phyloP scores from a whole-genome alignment of 2,329 filamentous ascomycete genomes.

The Arthrinium phaeospermum region DNA sequence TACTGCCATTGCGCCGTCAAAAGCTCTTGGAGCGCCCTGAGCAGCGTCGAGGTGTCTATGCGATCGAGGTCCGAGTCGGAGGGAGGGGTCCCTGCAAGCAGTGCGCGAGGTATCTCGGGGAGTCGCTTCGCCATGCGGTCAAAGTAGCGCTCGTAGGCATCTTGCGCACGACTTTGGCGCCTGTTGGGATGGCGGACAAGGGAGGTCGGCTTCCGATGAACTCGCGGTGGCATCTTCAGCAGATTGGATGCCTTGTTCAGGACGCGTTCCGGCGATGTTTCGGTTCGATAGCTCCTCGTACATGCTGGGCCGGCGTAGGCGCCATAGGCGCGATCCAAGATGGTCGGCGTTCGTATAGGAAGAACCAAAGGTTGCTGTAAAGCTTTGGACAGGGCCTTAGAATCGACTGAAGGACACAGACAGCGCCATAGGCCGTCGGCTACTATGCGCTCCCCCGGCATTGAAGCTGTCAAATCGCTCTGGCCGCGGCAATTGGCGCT shows the following conservation, averaged over 20 bases:
- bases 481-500: background rate
- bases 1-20: slow-evolving; percentile 45
- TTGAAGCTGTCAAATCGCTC: slow-evolving; percentile 27
- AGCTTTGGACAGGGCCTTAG: slow-evolving; percentile 41
- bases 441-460: slow-evolving; percentile 46
- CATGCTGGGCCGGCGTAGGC: background rate
- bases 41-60: slow-evolving; percentile 46
- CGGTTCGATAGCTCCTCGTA: background rate
- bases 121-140: slow-evolving; percentile 14
- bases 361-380: slow-evolving; percentile 31
- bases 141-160: slow-evolving; percentile 18
- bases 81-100: slow-evolving; percentile 32
- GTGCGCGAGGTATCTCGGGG: slow-evolving; percentile 29
- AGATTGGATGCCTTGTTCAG: background rate
- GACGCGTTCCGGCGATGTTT: too few relatives aligned
- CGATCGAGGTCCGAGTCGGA: slow-evolving; percentile 29
- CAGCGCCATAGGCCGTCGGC: slow-evolving; percentile 69
- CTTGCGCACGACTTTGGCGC: background rate
- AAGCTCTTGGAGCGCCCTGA: slow-evolving; percentile 52
- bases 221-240: background rate
- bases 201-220: background rate
- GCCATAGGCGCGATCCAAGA: background rate
- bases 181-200: background rate
- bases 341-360: slow-evolving; percentile 16
- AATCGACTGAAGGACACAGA: slow-evolving; percentile 63